Evolutionary conservation across 2,329 filamentous ascomycete genomes (phyloP).

Genomic region (Corynespora cassiicola): DNA sequence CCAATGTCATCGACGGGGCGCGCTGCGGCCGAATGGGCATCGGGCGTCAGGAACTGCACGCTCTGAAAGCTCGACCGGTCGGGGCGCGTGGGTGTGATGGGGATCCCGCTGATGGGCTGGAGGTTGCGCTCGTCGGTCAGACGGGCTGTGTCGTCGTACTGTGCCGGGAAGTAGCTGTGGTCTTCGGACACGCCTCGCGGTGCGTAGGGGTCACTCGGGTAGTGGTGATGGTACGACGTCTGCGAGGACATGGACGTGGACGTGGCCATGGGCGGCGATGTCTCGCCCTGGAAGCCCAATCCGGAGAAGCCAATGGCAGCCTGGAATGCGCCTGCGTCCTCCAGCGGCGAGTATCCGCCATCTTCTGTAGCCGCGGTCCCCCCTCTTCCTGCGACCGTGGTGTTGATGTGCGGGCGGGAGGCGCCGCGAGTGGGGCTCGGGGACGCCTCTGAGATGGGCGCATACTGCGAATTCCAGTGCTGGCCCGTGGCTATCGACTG

Average conservation of each 20-base stretch:
- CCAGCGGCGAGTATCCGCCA: conserved; percentile 50
- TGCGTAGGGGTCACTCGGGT: conserved; percentile 33
- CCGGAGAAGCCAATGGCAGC: conserved; percentile 52
- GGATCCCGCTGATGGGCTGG: conserved; percentile 64
- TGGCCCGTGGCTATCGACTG: conserved; percentile 50
- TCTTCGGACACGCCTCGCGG: conserved; percentile 57
- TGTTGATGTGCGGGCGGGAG: conserved; percentile 42
- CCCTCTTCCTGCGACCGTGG: conserved; percentile 35
- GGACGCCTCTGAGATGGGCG: conserved; percentile 61
- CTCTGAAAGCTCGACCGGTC: conserved; percentile 62
- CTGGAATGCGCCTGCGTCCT: conserved; percentile 55
- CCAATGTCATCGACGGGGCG: conserved; percentile 67
- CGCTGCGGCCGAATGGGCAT: conserved; percentile 49
- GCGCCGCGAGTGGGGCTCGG: conserved; percentile 51
- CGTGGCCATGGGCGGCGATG: conserved; percentile 34
- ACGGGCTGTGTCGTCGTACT: conserved; percentile 65
- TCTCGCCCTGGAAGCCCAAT: conserved; percentile 53
- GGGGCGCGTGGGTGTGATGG: conserved; percentile 48
- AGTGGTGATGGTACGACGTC: conserved; percentile 58
- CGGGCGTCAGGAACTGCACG: conserved; percentile 58
- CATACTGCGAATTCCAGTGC: conserved; percentile 55
- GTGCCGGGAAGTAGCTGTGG: conserved; percentile 59
- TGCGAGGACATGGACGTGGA: conserved; percentile 42
- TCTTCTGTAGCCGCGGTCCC: conserved; percentile 43
- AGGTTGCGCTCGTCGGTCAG: conserved; percentile 64